Evolutionary conservation across 208 protist species (phyloP).

Genomic region (Trypanosoma platydactyli): DNA sequence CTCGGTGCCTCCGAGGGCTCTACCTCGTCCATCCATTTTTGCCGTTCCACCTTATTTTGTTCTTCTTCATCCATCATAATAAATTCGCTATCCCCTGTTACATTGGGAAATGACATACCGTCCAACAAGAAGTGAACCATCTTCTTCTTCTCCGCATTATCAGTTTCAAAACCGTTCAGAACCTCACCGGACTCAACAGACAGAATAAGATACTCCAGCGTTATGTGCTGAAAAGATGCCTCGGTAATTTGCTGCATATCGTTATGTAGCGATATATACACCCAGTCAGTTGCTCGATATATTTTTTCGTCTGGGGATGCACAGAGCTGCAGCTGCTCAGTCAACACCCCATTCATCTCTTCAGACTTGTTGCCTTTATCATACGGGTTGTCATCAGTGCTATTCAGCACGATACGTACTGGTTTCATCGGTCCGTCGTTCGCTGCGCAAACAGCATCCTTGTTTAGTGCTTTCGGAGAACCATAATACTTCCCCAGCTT

Average conservation of each 20-base stretch:
- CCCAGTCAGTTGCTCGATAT: slow-evolving; percentile 83
- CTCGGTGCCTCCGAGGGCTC: background rate
- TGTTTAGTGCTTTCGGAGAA: slow-evolving; percentile 26
- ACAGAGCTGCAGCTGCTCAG: slow-evolving; percentile 47
- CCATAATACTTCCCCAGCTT: slow-evolving; percentile 28
- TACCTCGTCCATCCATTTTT: slow-evolving; percentile 48
- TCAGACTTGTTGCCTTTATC: background rate
- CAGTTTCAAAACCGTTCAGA: slow-evolving; percentile 20
- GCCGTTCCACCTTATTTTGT: slow-evolving; percentile 32
- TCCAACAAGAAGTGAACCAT: slow-evolving; percentile 54
- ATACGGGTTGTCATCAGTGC: background rate
- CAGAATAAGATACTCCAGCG: slow-evolving; percentile 78
- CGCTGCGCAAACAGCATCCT: background rate
- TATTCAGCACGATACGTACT: slow-evolving; percentile 23
- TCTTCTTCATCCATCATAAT: no score
- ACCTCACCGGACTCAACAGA: slow-evolving; percentile 46
- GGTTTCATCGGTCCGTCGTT: slow-evolving; percentile 18
- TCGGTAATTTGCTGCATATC: slow-evolving; percentile 18
- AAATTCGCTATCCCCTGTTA: background rate
- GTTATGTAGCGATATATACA: slow-evolving; percentile 59
- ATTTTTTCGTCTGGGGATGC: slow-evolving; percentile 48
- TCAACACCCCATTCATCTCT: slow-evolving; percentile 12
- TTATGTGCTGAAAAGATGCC: slow-evolving; percentile 31
- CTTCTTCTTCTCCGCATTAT: slow-evolving; percentile 26
- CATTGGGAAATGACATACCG: slow-evolving; percentile 37